phyloP scores from a whole-genome alignment of 768 basidiomycete genomes.

The Mycena capillaripes region DNA sequence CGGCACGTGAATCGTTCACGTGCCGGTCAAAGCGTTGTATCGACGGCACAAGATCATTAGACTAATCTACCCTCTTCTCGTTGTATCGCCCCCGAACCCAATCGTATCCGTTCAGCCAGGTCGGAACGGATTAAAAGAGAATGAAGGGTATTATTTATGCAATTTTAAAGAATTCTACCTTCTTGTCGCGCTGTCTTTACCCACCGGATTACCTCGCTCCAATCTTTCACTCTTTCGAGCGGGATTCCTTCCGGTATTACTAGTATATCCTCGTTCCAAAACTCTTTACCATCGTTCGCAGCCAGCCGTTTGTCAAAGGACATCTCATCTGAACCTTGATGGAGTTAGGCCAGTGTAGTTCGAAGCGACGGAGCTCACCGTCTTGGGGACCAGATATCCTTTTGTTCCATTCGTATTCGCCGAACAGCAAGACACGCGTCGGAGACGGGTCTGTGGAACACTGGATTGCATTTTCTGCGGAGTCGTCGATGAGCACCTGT shows the following conservation, averaged over 20 bases:
- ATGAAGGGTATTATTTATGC: not conserved
- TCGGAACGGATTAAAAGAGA: not conserved
- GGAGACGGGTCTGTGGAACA: conserved; percentile 64
- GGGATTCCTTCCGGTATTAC: conserved; percentile 63
- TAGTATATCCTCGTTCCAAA: conserved; percentile 70
- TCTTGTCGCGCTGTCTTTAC: conserved; percentile 50
- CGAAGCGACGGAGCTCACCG: conserved; percentile 38
- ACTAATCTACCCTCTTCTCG: too few relatives aligned
- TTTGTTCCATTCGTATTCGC: conserved; percentile 83
- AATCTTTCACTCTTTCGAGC: conserved; percentile 70
- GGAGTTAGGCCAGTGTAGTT: not conserved
- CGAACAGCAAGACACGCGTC: conserved; percentile 78
- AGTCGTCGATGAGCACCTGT: conserved; percentile 83
- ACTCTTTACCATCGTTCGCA: conserved; percentile 62
- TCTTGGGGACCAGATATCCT: conserved; percentile 63
- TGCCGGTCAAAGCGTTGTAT: not conserved
- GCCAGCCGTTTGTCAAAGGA: conserved; percentile 65
- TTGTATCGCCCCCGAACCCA: too few relatives aligned
- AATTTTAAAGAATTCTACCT: conserved; percentile 37
- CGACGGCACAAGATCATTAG: too few relatives aligned
- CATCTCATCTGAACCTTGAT: conserved; percentile 57
- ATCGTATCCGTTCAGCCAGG: too few relatives aligned
- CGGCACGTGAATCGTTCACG: not conserved
- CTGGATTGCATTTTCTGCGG: conserved; percentile 80
- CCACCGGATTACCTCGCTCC: conserved; percentile 70